Base-by-base conservation (phyloP, 2,329 filamentous ascomycete species). In the Phyllosticta citribraziliensis region DNA sequence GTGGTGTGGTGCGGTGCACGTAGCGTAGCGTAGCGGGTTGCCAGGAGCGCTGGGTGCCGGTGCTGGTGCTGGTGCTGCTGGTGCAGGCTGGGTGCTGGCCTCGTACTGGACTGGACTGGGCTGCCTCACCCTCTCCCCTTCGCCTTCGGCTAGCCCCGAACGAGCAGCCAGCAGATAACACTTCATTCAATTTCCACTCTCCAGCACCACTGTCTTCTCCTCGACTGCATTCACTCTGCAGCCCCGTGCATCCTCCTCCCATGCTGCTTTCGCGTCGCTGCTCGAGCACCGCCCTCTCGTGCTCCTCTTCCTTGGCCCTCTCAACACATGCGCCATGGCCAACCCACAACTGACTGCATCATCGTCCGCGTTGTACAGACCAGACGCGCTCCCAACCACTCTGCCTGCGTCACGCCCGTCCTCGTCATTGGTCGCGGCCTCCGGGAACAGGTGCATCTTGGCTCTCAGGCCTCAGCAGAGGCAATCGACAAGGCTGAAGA, bases 11-110 rank as follows among this genome's bases (percentile, higher is more conserved):
- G 64, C 68, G 55, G 68, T 64, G 10, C n/a, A 27, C n/a, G 27
- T 56, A 52, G 22, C 22, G 22, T 22, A 22, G 22, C 22, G 24
- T 56, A 17, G 35, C 20, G 53, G 24, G 50, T 19, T 1, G 14
- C 27, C 5, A 17, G 12, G 60, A 59, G 35, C 20, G 54, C 50
- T 24, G 54, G 35, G 55, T 30, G 57, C 25, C 35, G 55, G 69
- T 5, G 66, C 64, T 19, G 68, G 1, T 65, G 68, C 47, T 66
- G 67, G 8, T 68, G 70, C 52, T 70, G 69, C 55, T 70, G 67
- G 53, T 68, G 69, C 54, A 22, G 30, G n/a, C n/a, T 35, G 33
- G 14, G 33, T 35, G 25, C 25, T 27, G 25, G 25, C 25, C 25
- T 27, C 25, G 25, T 27, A 8, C 27, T 6, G 27, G 9, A 6